These are phyloP conservation scores for Hyphodiscus sp. DNA, from an alignment of 2,329 filamentous ascomycete genomes.

Conservation along the genomic window DNA sequence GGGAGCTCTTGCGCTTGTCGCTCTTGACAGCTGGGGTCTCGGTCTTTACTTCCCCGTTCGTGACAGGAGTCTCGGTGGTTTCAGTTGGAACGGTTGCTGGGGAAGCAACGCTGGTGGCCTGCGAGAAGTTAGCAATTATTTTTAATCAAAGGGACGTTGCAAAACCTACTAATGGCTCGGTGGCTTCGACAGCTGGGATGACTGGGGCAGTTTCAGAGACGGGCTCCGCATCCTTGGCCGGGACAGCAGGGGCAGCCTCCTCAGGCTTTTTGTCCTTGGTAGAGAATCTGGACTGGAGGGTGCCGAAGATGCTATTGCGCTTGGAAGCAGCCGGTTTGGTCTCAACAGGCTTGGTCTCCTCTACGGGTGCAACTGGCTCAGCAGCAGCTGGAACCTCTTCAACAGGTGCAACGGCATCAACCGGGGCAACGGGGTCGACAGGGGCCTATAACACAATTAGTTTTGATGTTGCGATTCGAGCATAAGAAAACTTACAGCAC, in stretches of 20 bases:
- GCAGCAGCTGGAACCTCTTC: slow-evolving; percentile 18
- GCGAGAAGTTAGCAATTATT: not conserved
- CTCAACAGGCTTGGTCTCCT: slow-evolving; percentile 35
- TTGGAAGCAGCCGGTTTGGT: slow-evolving; percentile 29
- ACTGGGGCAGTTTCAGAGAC: slow-evolving; percentile 30
- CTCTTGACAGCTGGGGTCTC: slow-evolving; percentile 34
- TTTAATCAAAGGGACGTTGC: not conserved
- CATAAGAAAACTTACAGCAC: slow-evolving; percentile 5
- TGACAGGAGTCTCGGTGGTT: slow-evolving; percentile 27
- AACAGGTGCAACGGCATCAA: slow-evolving; percentile 36
- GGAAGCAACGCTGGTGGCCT: slow-evolving; percentile 21
- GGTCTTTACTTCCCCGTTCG: slow-evolving; percentile 34
- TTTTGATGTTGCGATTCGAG: not conserved
- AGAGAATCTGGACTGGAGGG: slow-evolving; percentile 25
- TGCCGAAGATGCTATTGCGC: slow-evolving; percentile 30
- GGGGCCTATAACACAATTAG: not conserved
- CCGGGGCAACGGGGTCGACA: not conserved
- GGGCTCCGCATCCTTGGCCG: slow-evolving; percentile 29
- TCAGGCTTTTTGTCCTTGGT: slow-evolving; percentile 28
- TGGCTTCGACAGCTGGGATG: slow-evolving; percentile 28
- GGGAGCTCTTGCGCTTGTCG: slow-evolving; percentile 57
- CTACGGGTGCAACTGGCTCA: slow-evolving; percentile 16
- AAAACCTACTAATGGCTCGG: slow-evolving; percentile 19
- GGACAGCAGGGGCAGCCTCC: slow-evolving; percentile 20
- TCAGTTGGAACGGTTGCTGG: slow-evolving; percentile 29